phyloP scores from a whole-genome alignment of 2,329 filamentous ascomycete species.

The Cladosporium sp. region DNA sequence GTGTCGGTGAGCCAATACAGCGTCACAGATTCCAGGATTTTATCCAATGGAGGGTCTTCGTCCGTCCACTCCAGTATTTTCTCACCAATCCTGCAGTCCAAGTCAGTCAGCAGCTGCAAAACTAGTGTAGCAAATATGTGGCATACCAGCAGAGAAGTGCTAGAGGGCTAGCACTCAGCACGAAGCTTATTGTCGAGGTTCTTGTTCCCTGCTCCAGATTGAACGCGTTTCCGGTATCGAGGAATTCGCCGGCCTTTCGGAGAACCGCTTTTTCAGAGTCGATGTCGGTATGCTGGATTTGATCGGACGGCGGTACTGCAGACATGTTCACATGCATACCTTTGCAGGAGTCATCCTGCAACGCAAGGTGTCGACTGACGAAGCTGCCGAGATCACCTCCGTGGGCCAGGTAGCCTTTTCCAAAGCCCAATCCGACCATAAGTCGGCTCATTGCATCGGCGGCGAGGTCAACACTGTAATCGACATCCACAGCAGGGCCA shows the following conservation, averaged over 20 bases:
- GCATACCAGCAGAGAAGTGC: slow-evolving; percentile 51
- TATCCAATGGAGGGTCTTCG: slow-evolving; percentile 32
- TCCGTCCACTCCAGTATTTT: slow-evolving; percentile 52
- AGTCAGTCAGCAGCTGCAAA: background rate
- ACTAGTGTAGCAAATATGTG: background rate
- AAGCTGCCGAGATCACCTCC: slow-evolving; percentile 51
- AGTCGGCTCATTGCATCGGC: slow-evolving; percentile 46
- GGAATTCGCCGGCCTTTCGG: slow-evolving; percentile 36
- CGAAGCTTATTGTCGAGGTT: slow-evolving; percentile 53
- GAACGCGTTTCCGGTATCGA: slow-evolving; percentile 45
- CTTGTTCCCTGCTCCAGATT: slow-evolving; percentile 49
- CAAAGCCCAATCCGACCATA: slow-evolving; percentile 49
- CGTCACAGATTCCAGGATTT: slow-evolving; percentile 45
- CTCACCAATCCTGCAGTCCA: slow-evolving; percentile 44
- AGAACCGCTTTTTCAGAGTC: slow-evolving; percentile 37
- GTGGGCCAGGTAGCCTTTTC: slow-evolving; percentile 46
- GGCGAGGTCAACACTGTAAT: slow-evolving; percentile 38
- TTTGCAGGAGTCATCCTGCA: slow-evolving; percentile 16
- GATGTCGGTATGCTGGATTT: slow-evolving; percentile 19
- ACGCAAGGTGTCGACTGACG: slow-evolving; percentile 36
- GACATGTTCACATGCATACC: slow-evolving; percentile 24
- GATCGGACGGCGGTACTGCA: slow-evolving; percentile 20
- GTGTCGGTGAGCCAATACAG: slow-evolving; percentile 53
- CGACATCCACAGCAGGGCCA: slow-evolving; percentile 38
- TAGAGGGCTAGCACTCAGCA: slow-evolving; percentile 49